Percentiles rank a stretch among this genome's conserved stretches.
These are phyloP conservation scores for Gracilaria domingensis DNA, from an alignment of 23 red algal species.

Conservation along the genomic window DNA sequence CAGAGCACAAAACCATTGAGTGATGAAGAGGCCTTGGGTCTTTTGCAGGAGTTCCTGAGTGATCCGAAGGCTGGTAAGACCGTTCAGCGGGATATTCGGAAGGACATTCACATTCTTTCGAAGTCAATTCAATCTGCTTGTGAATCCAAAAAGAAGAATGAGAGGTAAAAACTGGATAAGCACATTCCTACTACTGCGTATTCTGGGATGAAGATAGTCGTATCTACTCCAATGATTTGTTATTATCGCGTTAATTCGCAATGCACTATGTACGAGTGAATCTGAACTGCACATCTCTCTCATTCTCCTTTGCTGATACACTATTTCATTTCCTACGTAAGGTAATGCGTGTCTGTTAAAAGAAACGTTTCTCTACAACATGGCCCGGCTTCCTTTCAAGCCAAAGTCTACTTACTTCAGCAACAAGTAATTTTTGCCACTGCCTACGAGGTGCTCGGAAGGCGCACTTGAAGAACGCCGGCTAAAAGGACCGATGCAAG, in stretches of 20 bases:
- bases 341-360: no score
- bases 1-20: constrained; percentile 19
- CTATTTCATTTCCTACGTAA: no score
- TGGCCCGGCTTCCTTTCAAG: no score
- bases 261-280: background rate
- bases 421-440: no score
- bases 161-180: background rate
- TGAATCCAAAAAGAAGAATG: constrained; percentile 13
- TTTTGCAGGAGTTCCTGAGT: background rate
- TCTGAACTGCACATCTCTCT: no score
- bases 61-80: constrained; percentile 22
- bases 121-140: background rate
- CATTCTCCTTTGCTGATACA: no score
- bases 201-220: background rate
- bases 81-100: constrained; percentile 27
- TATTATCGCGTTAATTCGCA: background rate
- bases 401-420: no score
- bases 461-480: no score
- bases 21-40: constrained; percentile 1
- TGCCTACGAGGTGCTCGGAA: no score
- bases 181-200: background rate
- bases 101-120: background rate
- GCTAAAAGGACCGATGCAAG: no score
- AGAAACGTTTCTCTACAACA: no score
- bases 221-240: background rate